Evolutionary conservation across 768 basidiomycete genomes (phyloP).

Genomic region (Mycena latifolia): DNA sequence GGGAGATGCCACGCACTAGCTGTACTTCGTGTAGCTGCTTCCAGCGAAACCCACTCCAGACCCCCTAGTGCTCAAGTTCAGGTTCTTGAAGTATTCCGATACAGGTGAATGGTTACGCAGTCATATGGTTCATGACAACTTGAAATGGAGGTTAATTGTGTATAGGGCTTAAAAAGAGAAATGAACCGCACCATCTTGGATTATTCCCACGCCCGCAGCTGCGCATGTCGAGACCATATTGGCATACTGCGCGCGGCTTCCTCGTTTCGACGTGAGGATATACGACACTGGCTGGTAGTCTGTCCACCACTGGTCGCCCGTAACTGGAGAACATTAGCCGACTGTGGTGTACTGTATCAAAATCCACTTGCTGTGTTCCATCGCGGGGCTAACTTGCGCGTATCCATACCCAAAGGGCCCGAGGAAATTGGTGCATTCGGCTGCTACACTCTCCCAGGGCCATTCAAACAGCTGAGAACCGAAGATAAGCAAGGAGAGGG

Average conservation of each 20-base stretch:
- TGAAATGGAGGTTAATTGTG: constrained; percentile 19
- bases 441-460: constrained; percentile 48
- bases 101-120: constrained; percentile 13
- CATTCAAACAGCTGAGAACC: constrained; percentile 34
- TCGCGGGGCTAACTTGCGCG: constrained; percentile 40
- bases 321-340: constrained; percentile 20
- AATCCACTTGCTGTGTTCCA: constrained; percentile 28
- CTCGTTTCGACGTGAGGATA: constrained; percentile 56
- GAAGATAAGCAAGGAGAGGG: constrained; percentile 13
- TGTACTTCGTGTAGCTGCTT: constrained; percentile 30
- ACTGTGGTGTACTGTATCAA: neutral
- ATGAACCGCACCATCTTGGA: constrained; percentile 42
- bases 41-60: constrained; percentile 28
- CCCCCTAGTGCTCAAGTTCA: constrained; percentile 15
- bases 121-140: constrained; percentile 32
- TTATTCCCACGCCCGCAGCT: constrained; percentile 47
- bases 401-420: constrained; percentile 59
- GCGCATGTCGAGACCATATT: constrained; percentile 51
- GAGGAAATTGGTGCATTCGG: constrained; percentile 57
- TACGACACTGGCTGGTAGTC: constrained; percentile 65
- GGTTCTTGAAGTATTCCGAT: constrained; percentile 8
- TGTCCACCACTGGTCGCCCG: constrained; percentile 60
- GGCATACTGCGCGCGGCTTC: constrained; percentile 49
- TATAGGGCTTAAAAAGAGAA: constrained; percentile 1
- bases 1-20: constrained; percentile 19